Evolutionary conservation across 1,139 yeast genomes (phyloP), one percentile per base, ranked within the genome.

Genomic region (Debaryomyces coudertii): DNA sequence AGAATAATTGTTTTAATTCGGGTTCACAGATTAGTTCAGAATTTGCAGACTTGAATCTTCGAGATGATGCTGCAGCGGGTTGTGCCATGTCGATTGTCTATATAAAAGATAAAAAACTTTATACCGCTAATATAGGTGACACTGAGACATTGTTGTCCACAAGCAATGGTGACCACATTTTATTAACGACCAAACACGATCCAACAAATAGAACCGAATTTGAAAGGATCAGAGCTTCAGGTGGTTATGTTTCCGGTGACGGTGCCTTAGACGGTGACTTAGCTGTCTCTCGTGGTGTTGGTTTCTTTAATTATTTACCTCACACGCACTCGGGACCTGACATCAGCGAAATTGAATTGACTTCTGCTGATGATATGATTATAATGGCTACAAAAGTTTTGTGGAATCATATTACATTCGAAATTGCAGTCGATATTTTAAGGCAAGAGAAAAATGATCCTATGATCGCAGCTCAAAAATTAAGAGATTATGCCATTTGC

Each of bases 401-500:
- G 44, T 93, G 98, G 97, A 93, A 90, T 51, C 82, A 76, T 57
- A 79, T 95, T 52, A 79, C 92, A 3, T 83, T 82, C 55, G 96
- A 90, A 59, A 77, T 89, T 23, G 97, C 96, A 0, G 96, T 93
- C 35, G 99, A 93, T 64, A 83, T 93, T 45, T 86, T 92, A 18
- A 78, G 97, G 50, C 88, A 87, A 54, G 90, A 87, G 58, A 82
- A 83, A 54, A 83, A 83, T 15, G 90, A 90, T 55, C 95, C 97
- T 2, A 87, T 90, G 85, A 66, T 85, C 28, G 97, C 98, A 1
- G 98, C 99, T 0, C 96, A 90, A 57, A 90, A 88, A 60, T 73
- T 93, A 54, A 81, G 98, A 59, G 99, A 95, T 66, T 90, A 87
- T 69, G 98, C 98, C 1, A 82, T 93, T 49, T 85, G 97, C 1